Evolutionary conservation across 805 yeast genomes (phyloP).

Genomic region (Candida sonorensis): DNA sequence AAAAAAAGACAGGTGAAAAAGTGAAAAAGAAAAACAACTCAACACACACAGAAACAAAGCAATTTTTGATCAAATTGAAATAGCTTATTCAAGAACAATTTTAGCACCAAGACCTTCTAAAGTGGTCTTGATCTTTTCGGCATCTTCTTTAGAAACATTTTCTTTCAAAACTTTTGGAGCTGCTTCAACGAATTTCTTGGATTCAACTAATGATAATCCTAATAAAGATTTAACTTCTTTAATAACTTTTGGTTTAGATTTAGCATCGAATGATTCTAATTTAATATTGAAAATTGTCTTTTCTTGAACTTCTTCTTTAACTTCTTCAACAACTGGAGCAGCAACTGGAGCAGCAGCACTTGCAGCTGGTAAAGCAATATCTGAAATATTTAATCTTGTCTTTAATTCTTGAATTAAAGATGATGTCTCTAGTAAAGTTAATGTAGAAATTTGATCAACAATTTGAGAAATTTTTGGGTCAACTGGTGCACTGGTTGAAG

Average conservation of each 20-base stretch:
- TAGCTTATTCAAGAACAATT: conserved; percentile 70
- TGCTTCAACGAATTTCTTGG: conserved; percentile 95
- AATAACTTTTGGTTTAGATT: conserved; percentile 93
- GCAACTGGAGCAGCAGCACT: conserved; percentile 58
- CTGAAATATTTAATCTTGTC: conserved; percentile 84
- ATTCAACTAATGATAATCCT: conserved; percentile 90
- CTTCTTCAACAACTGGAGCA: conserved; percentile 67
- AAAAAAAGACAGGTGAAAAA: no score
- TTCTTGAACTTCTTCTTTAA: conserved; percentile 76
- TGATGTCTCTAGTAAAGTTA: conserved; percentile 93
- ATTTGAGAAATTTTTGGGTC: conserved; percentile 84
- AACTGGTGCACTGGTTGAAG: conserved; percentile 42
- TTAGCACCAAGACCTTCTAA: conserved; percentile 95
- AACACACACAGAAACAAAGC: no score
- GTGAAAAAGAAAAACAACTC: no score
- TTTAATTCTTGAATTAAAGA: conserved; percentile 73
- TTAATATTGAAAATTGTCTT: conserved; percentile 89
- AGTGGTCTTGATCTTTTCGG: conserved; percentile 89
- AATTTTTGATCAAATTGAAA: background rate
- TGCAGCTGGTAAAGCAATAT: conserved; percentile 62
- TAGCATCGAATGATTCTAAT: conserved; percentile 90
- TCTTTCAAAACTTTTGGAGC: conserved; percentile 97
- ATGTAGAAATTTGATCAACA: conserved; percentile 84
- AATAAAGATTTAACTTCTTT: conserved; percentile 91
- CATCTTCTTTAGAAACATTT: conserved; percentile 92